A percentile compares a stretch with the other conserved stretches of the same genome.
phyloP scores from a whole-genome alignment of 495 filamentous ascomycete genomes.

The Chaetomidium leptoderma region DNA sequence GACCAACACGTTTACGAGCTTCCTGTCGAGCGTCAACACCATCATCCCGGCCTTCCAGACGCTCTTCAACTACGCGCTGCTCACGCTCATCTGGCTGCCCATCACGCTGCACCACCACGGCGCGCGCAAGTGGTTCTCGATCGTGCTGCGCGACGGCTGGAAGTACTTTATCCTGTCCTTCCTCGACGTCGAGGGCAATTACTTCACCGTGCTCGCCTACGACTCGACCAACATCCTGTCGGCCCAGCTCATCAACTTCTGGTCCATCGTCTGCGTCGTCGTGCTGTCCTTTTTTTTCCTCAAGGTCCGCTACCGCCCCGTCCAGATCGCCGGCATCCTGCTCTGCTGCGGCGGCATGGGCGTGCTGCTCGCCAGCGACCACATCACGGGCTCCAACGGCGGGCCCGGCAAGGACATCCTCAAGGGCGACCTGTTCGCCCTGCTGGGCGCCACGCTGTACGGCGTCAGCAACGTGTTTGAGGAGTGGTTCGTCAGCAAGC shows the following conservation, averaged over 20 bases:
- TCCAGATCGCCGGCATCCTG: slow-evolving; percentile 80
- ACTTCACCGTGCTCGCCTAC: slow-evolving; percentile 94
- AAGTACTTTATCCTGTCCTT: slow-evolving; percentile 91
- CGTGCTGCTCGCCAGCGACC: slow-evolving; percentile 80
- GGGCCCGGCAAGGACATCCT: slow-evolving; percentile 62
- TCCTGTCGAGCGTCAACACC: slow-evolving; percentile 64
- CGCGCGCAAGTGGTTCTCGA: slow-evolving; percentile 58
- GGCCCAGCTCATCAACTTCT: slow-evolving; percentile 96
- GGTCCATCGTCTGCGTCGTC: slow-evolving; percentile 93
- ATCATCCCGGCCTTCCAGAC: slow-evolving; percentile 97
- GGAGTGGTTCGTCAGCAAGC: slow-evolving; percentile 84
- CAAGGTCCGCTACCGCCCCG: slow-evolving; percentile 77
- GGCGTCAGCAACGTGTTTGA: slow-evolving; percentile 86
- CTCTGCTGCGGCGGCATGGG: slow-evolving; percentile 92
- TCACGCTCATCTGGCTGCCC: slow-evolving; percentile 75
- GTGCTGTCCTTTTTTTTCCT: slow-evolving; percentile 76
- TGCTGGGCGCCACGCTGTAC: slow-evolving; percentile 86
- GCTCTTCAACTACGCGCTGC: slow-evolving; percentile 87
- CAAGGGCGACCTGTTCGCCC: slow-evolving; percentile 88
- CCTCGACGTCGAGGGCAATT: slow-evolving; percentile 94
- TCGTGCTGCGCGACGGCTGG: slow-evolving; percentile 74
- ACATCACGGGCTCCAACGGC: slow-evolving; percentile 67
- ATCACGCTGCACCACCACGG: slow-evolving; percentile 82
- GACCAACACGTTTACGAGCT: slow-evolving; percentile 80
- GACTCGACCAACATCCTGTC: slow-evolving; percentile 86